Evolutionary conservation across 2,329 filamentous ascomycete genomes (phyloP), one percentile per base, ranked within the genome.

Genomic region (Teratosphaeria nubilosa): DNA sequence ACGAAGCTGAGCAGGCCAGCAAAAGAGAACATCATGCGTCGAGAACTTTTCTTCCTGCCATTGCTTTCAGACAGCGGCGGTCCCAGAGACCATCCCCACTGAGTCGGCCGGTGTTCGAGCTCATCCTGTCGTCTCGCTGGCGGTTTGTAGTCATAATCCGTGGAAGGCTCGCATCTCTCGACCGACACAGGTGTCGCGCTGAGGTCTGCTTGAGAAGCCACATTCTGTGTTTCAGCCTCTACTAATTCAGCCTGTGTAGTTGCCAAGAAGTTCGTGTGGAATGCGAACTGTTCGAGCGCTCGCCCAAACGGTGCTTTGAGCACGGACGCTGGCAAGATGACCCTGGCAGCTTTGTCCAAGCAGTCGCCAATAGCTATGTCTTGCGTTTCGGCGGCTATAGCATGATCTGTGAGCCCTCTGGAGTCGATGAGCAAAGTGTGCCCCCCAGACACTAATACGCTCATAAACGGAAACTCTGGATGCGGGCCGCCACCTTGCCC

Each of bases 281-380:
- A 91, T 14, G 88, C 89, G 72, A 91, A 96, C 4, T 77, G 65
- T 69, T 97, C 92, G 20, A 99, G 81, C 20, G 86, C 73, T 30
- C 84, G 84, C 3, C 86, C 94, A 75, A 95, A 97, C 79, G 90
- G 90, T 53, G 51, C 14, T 20, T 78, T 74, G 24, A 92, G 72
- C 2, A 85, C 63, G 0, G 78, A 72, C 0, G 74, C 27, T 0
- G 91, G 92, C 0, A 97, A 74, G 58, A 96, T 83, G 16, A 80
- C 78, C 53, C 94, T 84, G 7, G 90, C 91, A 58, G 85, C 81
- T 74, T 97, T 96, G 77, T 99, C 94, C 34, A 99, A 77, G 66
- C 88, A 84, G 73, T 96, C 90, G 54, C 94, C 94, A 59, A 96
- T 77, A n/a, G 94, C 91, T 62, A 91, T 85, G 73, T 95, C 90